phyloP scores from a whole-genome alignment of 75 land plant genomes.

The Azolla pinnata region DNA sequence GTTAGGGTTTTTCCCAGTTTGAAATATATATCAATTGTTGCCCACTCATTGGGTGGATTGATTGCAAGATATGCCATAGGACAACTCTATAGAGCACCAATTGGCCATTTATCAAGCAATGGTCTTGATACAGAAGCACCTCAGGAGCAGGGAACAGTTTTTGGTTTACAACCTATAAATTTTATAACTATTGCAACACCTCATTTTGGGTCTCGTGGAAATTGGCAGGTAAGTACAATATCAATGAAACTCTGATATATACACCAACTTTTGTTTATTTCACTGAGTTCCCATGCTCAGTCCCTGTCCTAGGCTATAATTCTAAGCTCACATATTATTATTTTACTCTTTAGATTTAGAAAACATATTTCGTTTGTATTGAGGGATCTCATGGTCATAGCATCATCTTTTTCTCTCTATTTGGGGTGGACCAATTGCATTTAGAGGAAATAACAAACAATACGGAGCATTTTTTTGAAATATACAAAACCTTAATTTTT shows the following conservation, averaged over 20 bases:
- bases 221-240: conserved; percentile 50
- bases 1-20: conserved; percentile 36
- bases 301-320: not conserved
- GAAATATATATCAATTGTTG: conserved; percentile 66
- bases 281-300: not conserved
- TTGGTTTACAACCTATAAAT: conserved; percentile 74
- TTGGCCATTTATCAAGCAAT: too few species aligned
- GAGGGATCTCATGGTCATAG: too few species aligned
- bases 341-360: too few species aligned
- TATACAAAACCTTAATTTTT: not conserved
- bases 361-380: too few species aligned
- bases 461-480: too few species aligned
- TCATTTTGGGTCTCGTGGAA: conserved; percentile 87
- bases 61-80: conserved; percentile 90
- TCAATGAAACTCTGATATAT: not conserved
- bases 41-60: conserved; percentile 88
- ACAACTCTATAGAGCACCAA: conserved; percentile 49
- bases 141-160: conserved; percentile 39
- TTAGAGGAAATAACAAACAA: too few species aligned
- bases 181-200: conserved; percentile 91
- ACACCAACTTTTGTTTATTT: not conserved
- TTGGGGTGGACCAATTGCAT: too few species aligned
- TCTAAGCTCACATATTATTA: too few species aligned
- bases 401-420: too few species aligned
- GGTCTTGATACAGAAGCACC: not conserved